Evolutionary conservation across 306 rosid genomes (phyloP), one percentile per base, ranked within the genome.

Genomic region (Oxytropis ochrocephala): DNA sequence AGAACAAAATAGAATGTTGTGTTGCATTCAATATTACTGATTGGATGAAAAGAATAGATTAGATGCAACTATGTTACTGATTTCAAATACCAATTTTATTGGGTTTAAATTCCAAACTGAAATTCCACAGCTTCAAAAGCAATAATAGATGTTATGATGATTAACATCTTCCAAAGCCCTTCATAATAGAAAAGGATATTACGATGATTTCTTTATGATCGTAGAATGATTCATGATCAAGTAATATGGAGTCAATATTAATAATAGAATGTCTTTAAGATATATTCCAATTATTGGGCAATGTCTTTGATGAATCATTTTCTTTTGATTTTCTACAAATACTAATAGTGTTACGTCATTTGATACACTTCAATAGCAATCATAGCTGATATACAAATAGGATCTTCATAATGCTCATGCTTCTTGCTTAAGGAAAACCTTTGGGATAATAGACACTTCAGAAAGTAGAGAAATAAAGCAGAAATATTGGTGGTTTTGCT

Each of bases 401-500:
- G 33, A 70, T 57, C 48, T 47, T 27, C 30, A 58, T 6, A 46
- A 44, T 44, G 30, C 47, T 17, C 12, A 35, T 21, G 43, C 4
- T 10, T 48, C 29, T 13, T 21, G 62, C 61, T 14, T 27, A 47
- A 13, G 69, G 65, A 50, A 16, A 74, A 11, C 27, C n/a, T 30
- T 29, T 29, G 27, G 44, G 53, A 39, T 30, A 44, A 53, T 29
- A 19, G 18, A 39, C 36, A 50, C 7, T 36, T 58, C 54, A 48
- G 30, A 56, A 57, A 36, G 53, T 14, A 18, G 63, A 58, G 27
- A 38, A 48, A 49, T 24, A 75, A 54, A 50, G 47, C 69, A 75
- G 62, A 57, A 75, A 21, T 1, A 19, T 54, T 74, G 32, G 59
- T 54, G 59, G 73, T 54, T 74, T 29, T 41, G 33, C 51, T 64